Evolutionary conservation across 352 stramenopile species (phyloP), one percentile per base, ranked within the genome.

Genomic region (Pythium dissimile): DNA sequence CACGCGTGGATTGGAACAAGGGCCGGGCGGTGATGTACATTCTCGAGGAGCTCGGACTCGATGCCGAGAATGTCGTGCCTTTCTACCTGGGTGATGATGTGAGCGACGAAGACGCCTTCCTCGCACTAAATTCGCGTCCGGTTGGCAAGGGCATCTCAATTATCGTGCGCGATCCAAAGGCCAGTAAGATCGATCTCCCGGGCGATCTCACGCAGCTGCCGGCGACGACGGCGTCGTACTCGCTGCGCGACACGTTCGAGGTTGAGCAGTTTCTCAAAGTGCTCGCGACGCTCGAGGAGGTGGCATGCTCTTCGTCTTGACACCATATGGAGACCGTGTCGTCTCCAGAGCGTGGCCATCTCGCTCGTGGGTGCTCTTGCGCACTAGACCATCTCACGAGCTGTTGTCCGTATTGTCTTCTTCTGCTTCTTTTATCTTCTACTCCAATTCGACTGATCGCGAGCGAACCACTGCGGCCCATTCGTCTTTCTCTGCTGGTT

Each of bases 71-170:
- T 46, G 71, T 89, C 10, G 78, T 92, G 43, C 79, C 82, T n/a
- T 89, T 92, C 47, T 94, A 92, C 59, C 51, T 92, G 35, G 84
- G 84, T 28, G 82, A 94, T 47, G 82, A 92, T 38, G 81, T 87
- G 30, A 94, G 80, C 38, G 84, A 92, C 39, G 83, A 92, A 55
- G 78, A 88, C 30, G 78, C 73, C 5, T 88, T 88, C 48, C 71
- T 66, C 35, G 73, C 69, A 12, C 64, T 88, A 21, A 82, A 88
- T 41, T 71, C 60, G 12, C 69, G 73, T 11, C 51, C 64, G 20
- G 39, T 75, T 8, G 74, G 77, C 47, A 69, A 75, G 23, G 77
- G 73, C 7, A 71, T 87, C 42, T 85, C 74, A 16, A 85, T 86
- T 60, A 84, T 85, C 28, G 78, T 86, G 15, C 76, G 69, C 35